phyloP scores from a whole-genome alignment of 768 basidiomycete genomes.

The Lentinula edodes region DNA sequence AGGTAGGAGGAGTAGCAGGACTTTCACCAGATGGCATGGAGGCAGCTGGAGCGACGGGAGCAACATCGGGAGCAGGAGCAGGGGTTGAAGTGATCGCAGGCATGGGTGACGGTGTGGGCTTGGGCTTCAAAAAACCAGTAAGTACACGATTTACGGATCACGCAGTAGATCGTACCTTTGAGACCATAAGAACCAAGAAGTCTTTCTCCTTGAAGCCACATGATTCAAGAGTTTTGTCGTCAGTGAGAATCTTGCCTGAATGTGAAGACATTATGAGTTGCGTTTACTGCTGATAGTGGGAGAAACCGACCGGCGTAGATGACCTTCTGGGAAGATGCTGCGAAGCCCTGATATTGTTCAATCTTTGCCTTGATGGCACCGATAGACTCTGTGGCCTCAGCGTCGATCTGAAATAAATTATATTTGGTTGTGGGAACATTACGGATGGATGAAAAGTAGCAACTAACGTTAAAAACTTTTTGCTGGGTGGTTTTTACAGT shows the following conservation, averaged over 20 bases:
- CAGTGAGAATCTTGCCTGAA: constrained; percentile 84
- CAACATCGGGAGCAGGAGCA: constrained; percentile 21
- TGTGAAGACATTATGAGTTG: neutral
- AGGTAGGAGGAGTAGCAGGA: constrained; percentile 26
- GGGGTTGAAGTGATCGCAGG: constrained; percentile 26
- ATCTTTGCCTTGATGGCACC: constrained; percentile 83
- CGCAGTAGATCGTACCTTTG: constrained; percentile 58
- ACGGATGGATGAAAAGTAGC: neutral
- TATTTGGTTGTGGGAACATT: neutral
- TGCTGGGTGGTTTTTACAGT: constrained; percentile 95
- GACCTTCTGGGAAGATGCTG: constrained; percentile 77
- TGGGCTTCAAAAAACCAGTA: constrained; percentile 38
- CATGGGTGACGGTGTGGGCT: constrained; percentile 37
- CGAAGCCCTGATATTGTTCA: constrained; percentile 64
- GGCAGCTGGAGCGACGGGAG: constrained; percentile 14
- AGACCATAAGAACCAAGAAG: constrained; percentile 98
- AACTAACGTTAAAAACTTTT: constrained; percentile 77
- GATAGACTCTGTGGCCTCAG: constrained; percentile 70
- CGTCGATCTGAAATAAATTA: constrained; percentile 54
- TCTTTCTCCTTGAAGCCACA: constrained; percentile 97
- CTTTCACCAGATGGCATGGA: constrained; percentile 26
- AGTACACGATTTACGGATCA: neutral
- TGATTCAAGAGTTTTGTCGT: constrained; percentile 83
- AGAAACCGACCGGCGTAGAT: constrained; percentile 78
- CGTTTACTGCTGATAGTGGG: constrained; percentile 1